Evolutionary conservation across 2,329 filamentous ascomycete genomes (phyloP), one percentile per base, ranked within the genome.

Genomic region (Epichloe glyceriae): DNA sequence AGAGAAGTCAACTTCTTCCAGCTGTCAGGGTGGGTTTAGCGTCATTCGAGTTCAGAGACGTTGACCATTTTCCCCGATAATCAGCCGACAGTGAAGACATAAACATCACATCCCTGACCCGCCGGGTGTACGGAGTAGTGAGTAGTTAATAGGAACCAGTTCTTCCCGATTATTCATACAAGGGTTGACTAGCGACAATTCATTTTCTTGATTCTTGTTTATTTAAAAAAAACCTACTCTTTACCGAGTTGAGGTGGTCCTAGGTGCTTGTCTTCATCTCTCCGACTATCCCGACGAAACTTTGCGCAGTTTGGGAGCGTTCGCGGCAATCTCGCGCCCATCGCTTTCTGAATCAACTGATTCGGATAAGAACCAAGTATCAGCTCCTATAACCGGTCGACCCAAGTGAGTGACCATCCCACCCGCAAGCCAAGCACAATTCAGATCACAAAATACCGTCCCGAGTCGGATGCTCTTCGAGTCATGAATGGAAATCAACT

Each of bases 51-150:
- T 10, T 30, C 26, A 30, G 26, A 4, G 8, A 30, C 26, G 3
- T 30, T 11, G 26, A 30, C 26, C 26, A 30, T 30, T 49, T 52
- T 34, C 39, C 42, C 52, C 52, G 52, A 49, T 12, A 47, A 51
- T 51, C 37, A 46, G 52, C 52, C 52, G 52, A 33, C 26, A 33
- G 8, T 4, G 19, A 17, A 17, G 37, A 39, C 1, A 30, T 4
- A 30, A 11, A 30, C 8, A 4, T 11, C 8, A 30, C 8, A 30
- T 11, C 26, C 26, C 26, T 10, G 8, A 30, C 26, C 26, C 26
- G 26, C 10, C 10, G 26, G 8, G 8, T 30, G 26, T 30, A 26
- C 7, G 7, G 6, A 26, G 22, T 26, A 10, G 26, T 30, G 26
- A 30, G 26, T 30, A 30, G 26, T 30, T 30, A 1, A 11, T 11